Evolutionary conservation across 768 basidiomycete species (phyloP), one percentile per base, ranked within the genome.

Genomic region (Boletus patriciae): DNA sequence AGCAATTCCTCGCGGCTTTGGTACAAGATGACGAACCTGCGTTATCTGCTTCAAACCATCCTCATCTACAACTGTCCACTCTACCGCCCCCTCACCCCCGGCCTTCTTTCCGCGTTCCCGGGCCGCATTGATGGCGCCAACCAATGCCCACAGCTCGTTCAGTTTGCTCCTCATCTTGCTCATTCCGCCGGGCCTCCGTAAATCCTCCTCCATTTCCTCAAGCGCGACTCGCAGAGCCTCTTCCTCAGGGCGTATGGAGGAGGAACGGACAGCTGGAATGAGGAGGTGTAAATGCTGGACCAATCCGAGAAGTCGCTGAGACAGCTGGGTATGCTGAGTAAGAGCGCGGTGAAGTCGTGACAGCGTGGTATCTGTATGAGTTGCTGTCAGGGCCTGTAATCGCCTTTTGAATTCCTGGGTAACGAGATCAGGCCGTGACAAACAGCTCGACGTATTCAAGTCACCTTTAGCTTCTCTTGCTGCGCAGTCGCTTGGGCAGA

Each of bases 61-160:
- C 65, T 91, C 89, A 67, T 94, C 92, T 3, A 90, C 88, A n/a
- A 93, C 89, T 0, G 84, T 81, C 90, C 90, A 92, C 63, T 86
- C 88, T 9, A 80, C 78, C 16, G 49, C 54, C 1, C 77, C 78
- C 16, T 77, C 79, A 13, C 66, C 63, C 31, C 70, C 73, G 21
- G 66, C 71, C 58, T 79, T 78, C 57, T 75, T 70, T 46, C 77
- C 79, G 41, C 77, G 71, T 64, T 87, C 84, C 62, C 79, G 74
- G 27, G 83, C 79, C 9, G 80, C 80, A 51, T 81, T 81, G 18
- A 93, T 76, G 44, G 88, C 84, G 4, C 90, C 90, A 10, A 94
- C 80, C 15, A 90, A 75, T 16, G 90, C 90, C 92, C 92, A 94
- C 27, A 94, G 74, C 66, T 94, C 92, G 60, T 89, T 90, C 65